Conservation (phyloP, 139 green algal genomes). For the Coelastrella sp. region DNA sequence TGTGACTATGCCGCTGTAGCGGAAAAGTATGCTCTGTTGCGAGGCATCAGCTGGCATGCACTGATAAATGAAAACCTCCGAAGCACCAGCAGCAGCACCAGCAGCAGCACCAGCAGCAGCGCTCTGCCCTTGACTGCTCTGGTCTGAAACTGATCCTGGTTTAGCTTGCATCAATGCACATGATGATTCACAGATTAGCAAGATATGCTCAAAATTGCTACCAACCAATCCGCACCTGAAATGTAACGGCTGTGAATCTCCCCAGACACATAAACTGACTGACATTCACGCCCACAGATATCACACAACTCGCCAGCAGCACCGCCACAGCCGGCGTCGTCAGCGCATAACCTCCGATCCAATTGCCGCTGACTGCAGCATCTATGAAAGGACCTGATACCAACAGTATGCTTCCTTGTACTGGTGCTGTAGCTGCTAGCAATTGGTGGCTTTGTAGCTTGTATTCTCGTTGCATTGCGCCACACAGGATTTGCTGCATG, state of each 20-base stretch:
- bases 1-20: no score
- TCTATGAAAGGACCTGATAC: constrained; percentile 84
- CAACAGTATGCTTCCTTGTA: constrained; percentile 83
- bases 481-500: constrained; percentile 95
- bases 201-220: no score
- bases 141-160: no score
- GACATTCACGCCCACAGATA: constrained; percentile 92
- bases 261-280: constrained; percentile 95
- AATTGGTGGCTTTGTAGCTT: constrained; percentile 85
- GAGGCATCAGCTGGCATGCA: no score
- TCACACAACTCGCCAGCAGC: constrained; percentile 76
- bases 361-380: constrained; percentile 58
- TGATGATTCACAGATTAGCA: no score
- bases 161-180: no score
- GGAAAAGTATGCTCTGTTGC: no score
- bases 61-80: no score
- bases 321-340: constrained; percentile 37
- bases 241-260: constrained; percentile 80
- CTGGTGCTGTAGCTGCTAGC: constrained; percentile 85
- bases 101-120: no score
- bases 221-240: neutral
- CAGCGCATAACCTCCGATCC: constrained; percentile 30
- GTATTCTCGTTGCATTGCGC: constrained; percentile 86
- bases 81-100: no score
- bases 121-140: no score